Base-by-base conservation (phyloP, 1,284 basidiomycete genomes). In the Cutaneotrichosporon sp. region DNA sequence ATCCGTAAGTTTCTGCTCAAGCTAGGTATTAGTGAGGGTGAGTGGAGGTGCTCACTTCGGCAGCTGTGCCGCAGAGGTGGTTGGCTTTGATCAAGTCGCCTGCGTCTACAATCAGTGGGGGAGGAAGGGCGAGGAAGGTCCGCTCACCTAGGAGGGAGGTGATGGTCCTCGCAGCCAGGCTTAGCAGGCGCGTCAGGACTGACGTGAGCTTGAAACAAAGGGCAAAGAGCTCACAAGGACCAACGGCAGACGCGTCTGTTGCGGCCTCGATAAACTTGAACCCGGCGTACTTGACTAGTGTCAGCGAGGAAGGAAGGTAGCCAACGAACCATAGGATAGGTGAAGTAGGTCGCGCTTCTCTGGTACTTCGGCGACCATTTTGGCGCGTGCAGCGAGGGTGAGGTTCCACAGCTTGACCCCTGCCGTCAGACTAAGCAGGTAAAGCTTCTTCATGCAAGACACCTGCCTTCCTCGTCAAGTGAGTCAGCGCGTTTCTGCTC, bases 391-490 rank as follows among this genome's bases (percentile, higher is more conserved):
- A 4, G 17, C 17, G 14, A 46, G n/a, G 4, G 44, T 39, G 11
- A 34, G 38, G 37, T 57, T 57, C 51, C 51, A 52, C 12, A 57
- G 43, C 5, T 37, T n/a, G 25, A 46, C 44, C 17, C 55, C 55
- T 57, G 51, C 3, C 3, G 8, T 12, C 27, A n/a, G n/a, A n/a
- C n/a, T n/a, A n/a, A n/a, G n/a, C n/a, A n/a, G n/a, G n/a, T n/a
- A n/a, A n/a, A n/a, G n/a, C n/a, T n/a, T n/a, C n/a, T n/a, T n/a
- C n/a, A n/a, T n/a, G n/a, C n/a, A n/a, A n/a, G n/a, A n/a, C n/a
- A n/a, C 22, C 12, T 19, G 46, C 54, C 54, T 37, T 56, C 20
- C 38, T 45, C 17, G 26, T 56, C 54, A 2, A 56, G 42, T 46
- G 46, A 52, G 35, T 56, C 39, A 16, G 54, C 35, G 29, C 37